phyloP scores from a whole-genome alignment of 768 basidiomycete genomes.

The Tylopilus sp. region DNA sequence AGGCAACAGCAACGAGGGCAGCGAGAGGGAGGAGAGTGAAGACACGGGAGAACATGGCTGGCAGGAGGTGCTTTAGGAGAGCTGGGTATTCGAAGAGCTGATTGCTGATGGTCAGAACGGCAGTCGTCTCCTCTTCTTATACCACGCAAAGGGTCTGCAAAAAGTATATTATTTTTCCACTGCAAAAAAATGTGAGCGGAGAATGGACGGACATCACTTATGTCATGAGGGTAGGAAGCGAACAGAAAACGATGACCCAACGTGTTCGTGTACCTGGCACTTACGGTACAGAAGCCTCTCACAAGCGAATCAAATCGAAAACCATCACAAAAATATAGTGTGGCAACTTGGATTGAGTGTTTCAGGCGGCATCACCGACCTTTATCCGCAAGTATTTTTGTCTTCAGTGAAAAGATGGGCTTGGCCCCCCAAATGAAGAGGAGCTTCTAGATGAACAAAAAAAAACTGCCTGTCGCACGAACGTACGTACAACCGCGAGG shows the following conservation, averaged over 20 bases:
- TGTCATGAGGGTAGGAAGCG: neutral
- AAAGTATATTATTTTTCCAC: neutral
- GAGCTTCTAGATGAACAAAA: too few species aligned
- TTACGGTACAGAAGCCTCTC: neutral
- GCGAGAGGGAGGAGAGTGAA: neutral
- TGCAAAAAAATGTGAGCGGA: neutral
- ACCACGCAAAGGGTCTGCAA: neutral
- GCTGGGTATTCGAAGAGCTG: too few species aligned
- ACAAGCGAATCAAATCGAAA: too few species aligned
- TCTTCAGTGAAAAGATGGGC: neutral
- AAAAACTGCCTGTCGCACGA: too few species aligned
- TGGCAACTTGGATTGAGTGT: neutral
- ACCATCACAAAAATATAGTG: too few species aligned
- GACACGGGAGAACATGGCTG: too few species aligned
- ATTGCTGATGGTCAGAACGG: too few species aligned
- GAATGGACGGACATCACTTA: neutral
- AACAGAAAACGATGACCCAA: neutral
- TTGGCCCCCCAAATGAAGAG: too few species aligned
- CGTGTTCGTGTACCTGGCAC: neutral
- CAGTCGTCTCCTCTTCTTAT: neutral
- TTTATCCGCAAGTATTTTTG: neutral
- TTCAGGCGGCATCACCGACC: neutral
- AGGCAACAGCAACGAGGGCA: constrained; percentile 6
- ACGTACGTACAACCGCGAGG: too few species aligned
- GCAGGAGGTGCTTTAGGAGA: too few species aligned